phyloP scores from a whole-genome alignment of 2,329 filamentous ascomycete genomes.

The Cadophora sp. region DNA sequence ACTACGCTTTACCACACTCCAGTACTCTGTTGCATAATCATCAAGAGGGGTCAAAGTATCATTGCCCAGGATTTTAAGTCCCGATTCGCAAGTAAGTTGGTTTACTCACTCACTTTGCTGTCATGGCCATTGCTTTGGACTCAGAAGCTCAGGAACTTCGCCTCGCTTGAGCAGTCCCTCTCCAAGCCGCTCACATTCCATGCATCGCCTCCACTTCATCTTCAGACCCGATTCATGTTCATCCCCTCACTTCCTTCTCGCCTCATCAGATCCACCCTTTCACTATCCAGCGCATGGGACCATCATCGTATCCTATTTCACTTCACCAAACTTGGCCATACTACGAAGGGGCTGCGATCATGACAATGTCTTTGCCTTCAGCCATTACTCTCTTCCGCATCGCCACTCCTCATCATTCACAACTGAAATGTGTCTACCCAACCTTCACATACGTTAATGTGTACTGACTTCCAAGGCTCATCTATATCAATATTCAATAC shows the following conservation, averaged over 20 bases:
- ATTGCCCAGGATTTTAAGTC: not conserved
- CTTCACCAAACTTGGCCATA: not conserved
- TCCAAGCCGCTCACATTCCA: not conserved
- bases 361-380: not conserved
- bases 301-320: not conserved
- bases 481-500: not conserved
- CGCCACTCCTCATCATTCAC: not conserved
- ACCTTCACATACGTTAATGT: not conserved
- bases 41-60: not conserved
- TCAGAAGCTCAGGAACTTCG: not conserved
- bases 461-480: not conserved
- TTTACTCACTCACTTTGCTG: not conserved
- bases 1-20: not conserved
- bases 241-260: not conserved
- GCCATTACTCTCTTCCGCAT: not conserved
- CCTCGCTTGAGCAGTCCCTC: slow-evolving; percentile 5
- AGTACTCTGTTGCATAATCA: not conserved
- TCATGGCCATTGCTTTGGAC: not conserved
- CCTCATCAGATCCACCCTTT: not conserved
- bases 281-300: not conserved
- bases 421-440: too few relatives aligned
- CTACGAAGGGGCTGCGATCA: not conserved
- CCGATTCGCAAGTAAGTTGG: not conserved
- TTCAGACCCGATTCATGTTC: not conserved
- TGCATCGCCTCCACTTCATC: not conserved